Evolutionary conservation across 495 filamentous ascomycete species (phyloP), one percentile per base, ranked within the genome.

Genomic region (Cercophora samala): DNA sequence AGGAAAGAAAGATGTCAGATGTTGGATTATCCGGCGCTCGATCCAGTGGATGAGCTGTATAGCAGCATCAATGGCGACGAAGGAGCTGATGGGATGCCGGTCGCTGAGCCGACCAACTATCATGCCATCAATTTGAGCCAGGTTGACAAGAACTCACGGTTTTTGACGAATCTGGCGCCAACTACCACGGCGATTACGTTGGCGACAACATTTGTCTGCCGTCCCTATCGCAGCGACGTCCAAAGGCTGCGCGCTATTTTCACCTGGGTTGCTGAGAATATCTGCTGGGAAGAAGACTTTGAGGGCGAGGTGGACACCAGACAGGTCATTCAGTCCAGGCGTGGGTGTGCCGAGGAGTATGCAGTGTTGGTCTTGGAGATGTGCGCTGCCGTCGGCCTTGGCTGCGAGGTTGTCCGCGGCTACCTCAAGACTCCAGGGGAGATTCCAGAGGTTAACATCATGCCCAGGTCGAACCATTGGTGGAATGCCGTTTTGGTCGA

Each of bases 401-500:
- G 93, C 68, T 88, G 90, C 26, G 93, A 97, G 66, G 82, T 92
- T 8, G 87, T 98, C 55, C 84, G 87, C 64, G 95, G 95, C 6
- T 97, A 91, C 72, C 87, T 99, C 32, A 99, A 98, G 74, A 79
- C 86, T 11, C 96, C 96, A 0, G 95, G 94, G 1, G 94, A 97
- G 69, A 76, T 87, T 2, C 83, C 92, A 18, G 93, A 97, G 42
- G 78, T 91, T 24, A 89, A 89, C 59, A 85, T 89, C 17, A 86
- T 90, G 64, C 89, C 87, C 32, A 87, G 89, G 46, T 86, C 94
- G 8, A 99, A 99, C 70, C 95, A 99, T 81, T 97, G 92, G 90
- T 99, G 95, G 95, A 99, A 99, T 72, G 89, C 92, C 1, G 93
- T 99, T 3, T 78, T 97, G 51, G 89, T 97, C 13, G 96, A 99